Evolutionary conservation across 306 rosid genomes (phyloP).

Genomic region (Dryas drummondii): DNA sequence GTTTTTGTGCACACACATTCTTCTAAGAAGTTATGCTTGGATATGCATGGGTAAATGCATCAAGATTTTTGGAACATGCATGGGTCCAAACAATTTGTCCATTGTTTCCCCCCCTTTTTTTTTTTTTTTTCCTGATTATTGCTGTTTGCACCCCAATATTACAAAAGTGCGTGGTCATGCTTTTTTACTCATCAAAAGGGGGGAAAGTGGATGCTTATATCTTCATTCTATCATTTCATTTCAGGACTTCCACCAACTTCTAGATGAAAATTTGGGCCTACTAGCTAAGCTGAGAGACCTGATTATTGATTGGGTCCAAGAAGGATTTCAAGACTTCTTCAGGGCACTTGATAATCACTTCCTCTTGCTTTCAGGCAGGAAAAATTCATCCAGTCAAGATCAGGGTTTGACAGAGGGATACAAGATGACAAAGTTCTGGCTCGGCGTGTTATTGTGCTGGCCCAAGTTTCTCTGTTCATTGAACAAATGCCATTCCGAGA

Average conservation of each 20-base stretch:
- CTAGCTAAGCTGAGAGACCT: slow-evolving; percentile 56
- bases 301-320: slow-evolving; percentile 82
- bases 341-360: slow-evolving; percentile 68
- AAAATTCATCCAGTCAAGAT: slow-evolving; percentile 47
- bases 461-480: slow-evolving; percentile 80
- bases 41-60: not conserved
- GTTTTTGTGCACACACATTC: not conserved
- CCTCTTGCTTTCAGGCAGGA: slow-evolving; percentile 62
- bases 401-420: slow-evolving; percentile 62
- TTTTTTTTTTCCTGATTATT: slow-evolving; percentile 5
- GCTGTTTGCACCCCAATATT: not conserved
- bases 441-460: slow-evolving; percentile 78
- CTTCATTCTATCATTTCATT: slow-evolving; percentile 11
- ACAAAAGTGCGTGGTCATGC: not conserved
- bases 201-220: slow-evolving; percentile 9
- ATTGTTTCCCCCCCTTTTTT: slow-evolving; percentile 7
- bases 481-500: slow-evolving; percentile 87
- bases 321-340: slow-evolving; percentile 88
- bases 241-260: slow-evolving; percentile 82
- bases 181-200: not conserved
- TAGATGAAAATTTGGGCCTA: slow-evolving; percentile 59
- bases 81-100: not conserved
- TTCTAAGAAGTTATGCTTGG: not conserved
- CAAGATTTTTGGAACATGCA: not conserved
- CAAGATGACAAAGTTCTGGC: slow-evolving; percentile 66